Base-by-base conservation (phyloP, 2,329 filamentous ascomycete genomes). In the Biscogniauxia mediterranea region DNA sequence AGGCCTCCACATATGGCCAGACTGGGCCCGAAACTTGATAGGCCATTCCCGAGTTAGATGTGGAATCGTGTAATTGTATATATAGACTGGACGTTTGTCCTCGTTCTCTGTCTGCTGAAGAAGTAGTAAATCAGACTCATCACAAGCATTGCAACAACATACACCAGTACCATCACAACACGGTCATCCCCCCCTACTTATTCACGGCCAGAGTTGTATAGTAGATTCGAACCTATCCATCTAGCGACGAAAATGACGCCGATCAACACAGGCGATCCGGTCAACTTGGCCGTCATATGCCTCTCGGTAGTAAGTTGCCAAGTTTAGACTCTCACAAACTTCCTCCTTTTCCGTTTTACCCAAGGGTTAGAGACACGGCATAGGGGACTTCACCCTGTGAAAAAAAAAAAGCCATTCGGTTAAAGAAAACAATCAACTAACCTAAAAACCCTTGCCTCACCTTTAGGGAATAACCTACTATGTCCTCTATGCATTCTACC, bases 401-500 rank as follows among this genome's bases (percentile, higher is more conserved):
- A 13, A 32, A 32, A 23, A 2, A 23, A 23, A 23, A 23, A n/a
- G 26, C 26, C 28, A 4, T 9, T 13, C 7, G 7, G 7, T 8
- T 9, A 8, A 32, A 9, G 11, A 5, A n/a, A 26, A 32, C 13
- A 38, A 9, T 1, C 26, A 56, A 52, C 65, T 70, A 52, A 69
- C 55, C 21, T 17, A 21, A 6, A 2, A 23, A 4, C 25, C 55
- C 2, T 52, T 56, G 59, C 9, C 58, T n/a, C 15, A 42, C 21
- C 6, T 65, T 28, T 63, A 70, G 69, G 58, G 32, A 58, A 46
- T 56, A n/a, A 26, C 61, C 15, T 70, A 68, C 28, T 26, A 68
- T 3, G 13, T 69, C 23, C 67, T 63, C 56, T 59, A 3, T 19
- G 50, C 59, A n/a, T 54, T 73, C 42, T 71, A 73, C 58, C 69